phyloP scores from a whole-genome alignment of 2,329 filamentous ascomycete species.

The Aspergillus fructus region DNA sequence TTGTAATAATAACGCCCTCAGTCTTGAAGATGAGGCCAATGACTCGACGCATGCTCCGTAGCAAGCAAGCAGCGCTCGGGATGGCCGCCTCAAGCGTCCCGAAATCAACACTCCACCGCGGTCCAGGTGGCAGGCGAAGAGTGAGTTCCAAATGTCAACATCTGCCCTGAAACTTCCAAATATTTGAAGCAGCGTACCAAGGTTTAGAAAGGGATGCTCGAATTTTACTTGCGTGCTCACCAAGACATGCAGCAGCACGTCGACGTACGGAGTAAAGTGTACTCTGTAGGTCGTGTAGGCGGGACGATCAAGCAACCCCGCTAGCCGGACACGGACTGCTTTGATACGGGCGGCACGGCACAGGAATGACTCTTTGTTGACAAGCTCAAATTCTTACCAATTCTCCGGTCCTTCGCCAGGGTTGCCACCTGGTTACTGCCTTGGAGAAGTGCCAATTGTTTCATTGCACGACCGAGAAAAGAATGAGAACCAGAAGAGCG shows the following conservation, averaged over 20 bases:
- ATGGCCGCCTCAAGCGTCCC: slow-evolving; percentile 5
- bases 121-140: neutral
- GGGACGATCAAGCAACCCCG: neutral
- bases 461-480: neutral
- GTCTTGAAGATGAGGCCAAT: neutral
- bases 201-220: slow-evolving; percentile 2
- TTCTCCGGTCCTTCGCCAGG: neutral
- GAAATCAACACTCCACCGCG: slow-evolving; percentile 6
- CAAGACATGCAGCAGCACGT: neutral
- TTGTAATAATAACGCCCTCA: neutral
- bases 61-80: slow-evolving; percentile 1
- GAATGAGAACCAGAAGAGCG: neutral
- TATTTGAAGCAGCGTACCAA: neutral
- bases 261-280: neutral
- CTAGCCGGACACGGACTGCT: slow-evolving; percentile 3
- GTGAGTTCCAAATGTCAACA: neutral
- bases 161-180: slow-evolving; percentile 3
- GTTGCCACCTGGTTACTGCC: slow-evolving; percentile 11
- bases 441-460: neutral
- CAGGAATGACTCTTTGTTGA: slow-evolving; percentile 11
- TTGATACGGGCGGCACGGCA: slow-evolving; percentile 15
- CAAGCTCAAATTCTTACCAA: slow-evolving; percentile 11
- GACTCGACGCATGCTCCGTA: neutral
- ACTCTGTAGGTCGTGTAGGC: too few relatives aligned
- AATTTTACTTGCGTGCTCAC: neutral